Evolutionary conservation across 129 eudicot genomes (phyloP), one percentile per base, ranked within the genome.

Genomic region (Helichrysum umbraculigerum): DNA sequence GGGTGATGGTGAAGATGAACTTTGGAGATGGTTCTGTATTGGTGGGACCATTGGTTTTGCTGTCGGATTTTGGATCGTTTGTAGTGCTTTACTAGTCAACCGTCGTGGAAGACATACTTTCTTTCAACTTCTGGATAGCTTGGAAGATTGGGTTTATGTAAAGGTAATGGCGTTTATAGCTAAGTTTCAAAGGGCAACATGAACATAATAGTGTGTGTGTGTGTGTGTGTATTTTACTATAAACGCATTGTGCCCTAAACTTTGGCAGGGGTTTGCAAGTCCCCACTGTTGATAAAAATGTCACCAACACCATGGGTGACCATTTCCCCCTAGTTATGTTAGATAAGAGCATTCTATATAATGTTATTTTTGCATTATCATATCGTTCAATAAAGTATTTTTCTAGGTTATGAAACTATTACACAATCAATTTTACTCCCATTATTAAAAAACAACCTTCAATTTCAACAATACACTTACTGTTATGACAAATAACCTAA

Each of bases 241-340:
- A 39, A 39, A 3, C 5, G 20, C 15, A 30, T 30, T 19, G 22
- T 64, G 12, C 19, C 10, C 9, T 16, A 0, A 12, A 4, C 1
- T 1, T 65, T 65, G 19, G 68, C 25, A 12, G 4, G 11, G 70
- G 10, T 17, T 32, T 65, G 0, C 17, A 16, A 33, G 22, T 65
- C 70, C 70, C 25, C 1, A 6, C 0, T 65, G 5, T 65, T 6
- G 33, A 65, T 65, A 33, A 65, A 65, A 6, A 4, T 65, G 44
- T 21, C 70, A 65, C 50, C 70, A 65, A 65, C 70, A 65, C 47
- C 47, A 65, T 64, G 70, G 70, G 70, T 65, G 69, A 39, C 22
- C 47, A 32, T 64, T 64, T 32, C 11, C 42, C 34, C 44, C 11
- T 1, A 8, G 44, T 37, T 37, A 7, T 37, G 44, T 37, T 1